Base-by-base conservation (phyloP, 164 flowering plant species). In the Magnolia changhungtana region DNA sequence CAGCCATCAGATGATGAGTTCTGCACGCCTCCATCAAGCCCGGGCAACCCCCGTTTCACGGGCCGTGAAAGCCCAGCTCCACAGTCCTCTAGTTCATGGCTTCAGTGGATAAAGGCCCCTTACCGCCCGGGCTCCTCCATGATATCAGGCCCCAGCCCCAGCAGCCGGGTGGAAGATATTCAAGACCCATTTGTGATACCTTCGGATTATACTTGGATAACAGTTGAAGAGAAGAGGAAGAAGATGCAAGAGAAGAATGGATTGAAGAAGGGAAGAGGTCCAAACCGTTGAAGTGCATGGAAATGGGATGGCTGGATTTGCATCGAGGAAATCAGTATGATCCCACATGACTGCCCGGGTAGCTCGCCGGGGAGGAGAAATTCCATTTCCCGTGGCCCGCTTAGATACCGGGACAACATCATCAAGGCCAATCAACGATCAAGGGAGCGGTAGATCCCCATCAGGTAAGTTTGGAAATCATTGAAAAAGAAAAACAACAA, bases 181-280 rank as follows among this genome's bases (percentile, higher is more conserved):
- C 95, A 87, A 71, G 97, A 94, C 73, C 99, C 94, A 6, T 96
- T 96, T 78, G 86, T 79, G 0, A 86, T 96, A 76, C 98, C 99
- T 4, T 59, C 87, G 8, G 97, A 89, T 67, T 94, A 96, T 73
- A 84, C 84, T n/a, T 96, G 98, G 99, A 75, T 90, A 71, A 86
- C 92, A 14, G 87, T 90, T 7, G 97, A 94, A 83, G 94, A 80
- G 37, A 94, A 94, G 94, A 96, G 87, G 75, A 91, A 90, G 88
- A 91, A 89, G 82, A 88, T 87, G 90, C 94, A 88, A 82, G 97
- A 92, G 76, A 81, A 76, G 87, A 86, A 74, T 84, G 91, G 89
- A 79, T 80, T 89, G 11, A 94, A 89, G 89, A 90, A 83, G 72
- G 90, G 84, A 19, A 90, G 82, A 82, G 82, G 78, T 74, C 85